Percentiles rank a stretch among this genome's conserved stretches.
Conservation (phyloP, 2,329 filamentous ascomycete genomes). For the Chrysoporthe cubensis region DNA sequence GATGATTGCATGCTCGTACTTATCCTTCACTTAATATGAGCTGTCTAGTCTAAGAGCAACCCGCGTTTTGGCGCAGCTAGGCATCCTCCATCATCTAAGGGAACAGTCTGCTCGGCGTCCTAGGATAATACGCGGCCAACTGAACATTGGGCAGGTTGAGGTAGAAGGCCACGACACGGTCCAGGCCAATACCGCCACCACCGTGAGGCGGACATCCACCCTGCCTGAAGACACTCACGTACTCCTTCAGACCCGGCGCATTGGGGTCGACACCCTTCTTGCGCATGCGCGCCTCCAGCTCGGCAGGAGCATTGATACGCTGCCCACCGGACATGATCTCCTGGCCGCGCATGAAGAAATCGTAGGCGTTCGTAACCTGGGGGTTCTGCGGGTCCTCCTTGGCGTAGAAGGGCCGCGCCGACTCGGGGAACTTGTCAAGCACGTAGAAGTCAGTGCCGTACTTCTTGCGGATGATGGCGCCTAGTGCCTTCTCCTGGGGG, state of each 20-base stretch:
- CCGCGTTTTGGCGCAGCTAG: neutral
- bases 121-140: slow-evolving; percentile 60
- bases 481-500: slow-evolving; percentile 86
- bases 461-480: slow-evolving; percentile 82
- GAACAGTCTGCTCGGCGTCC: slow-evolving; percentile 62
- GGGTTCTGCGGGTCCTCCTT: slow-evolving; percentile 73
- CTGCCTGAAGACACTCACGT: slow-evolving; percentile 78
- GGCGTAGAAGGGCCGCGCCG: slow-evolving; percentile 89
- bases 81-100: slow-evolving; percentile 42
- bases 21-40: neutral
- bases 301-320: slow-evolving; percentile 79
- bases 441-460: slow-evolving; percentile 96
- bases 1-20: neutral
- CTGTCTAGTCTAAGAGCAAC: neutral
- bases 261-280: slow-evolving; percentile 80
- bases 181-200: slow-evolving; percentile 86
- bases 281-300: slow-evolving; percentile 78
- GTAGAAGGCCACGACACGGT: slow-evolving; percentile 77
- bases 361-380: slow-evolving; percentile 69
- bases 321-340: slow-evolving; percentile 93
- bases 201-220: slow-evolving; percentile 90
- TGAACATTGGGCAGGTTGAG: slow-evolving; percentile 63
- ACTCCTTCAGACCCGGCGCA: slow-evolving; percentile 79
- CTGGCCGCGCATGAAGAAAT: slow-evolving; percentile 91
- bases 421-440: slow-evolving; percentile 92